Evolutionary conservation across 345 rosid species (phyloP).

Genomic region (Diplotaxis tenuifolia): DNA sequence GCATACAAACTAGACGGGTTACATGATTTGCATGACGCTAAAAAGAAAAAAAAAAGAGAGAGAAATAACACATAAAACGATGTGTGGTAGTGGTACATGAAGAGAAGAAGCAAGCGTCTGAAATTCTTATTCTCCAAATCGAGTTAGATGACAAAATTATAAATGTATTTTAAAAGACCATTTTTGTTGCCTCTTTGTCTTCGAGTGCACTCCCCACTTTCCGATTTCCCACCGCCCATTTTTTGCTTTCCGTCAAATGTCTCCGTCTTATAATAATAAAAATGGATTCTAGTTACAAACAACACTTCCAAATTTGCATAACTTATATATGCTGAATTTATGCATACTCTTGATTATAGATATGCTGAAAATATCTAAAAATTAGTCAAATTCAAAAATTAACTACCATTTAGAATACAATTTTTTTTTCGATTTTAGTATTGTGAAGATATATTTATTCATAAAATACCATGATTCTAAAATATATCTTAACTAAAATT

Average conservation of each 20-base stretch:
- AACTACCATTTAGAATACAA: neutral
- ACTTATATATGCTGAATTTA: neutral
- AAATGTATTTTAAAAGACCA: neutral
- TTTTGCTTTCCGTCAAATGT: slow-evolving; percentile 29
- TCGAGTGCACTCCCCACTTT: slow-evolving; percentile 31
- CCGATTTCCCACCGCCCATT: slow-evolving; percentile 23
- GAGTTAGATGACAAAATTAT: slow-evolving; percentile 16
- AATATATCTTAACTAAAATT: too few species aligned
- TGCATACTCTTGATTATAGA: neutral
- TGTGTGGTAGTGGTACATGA: slow-evolving; percentile 18
- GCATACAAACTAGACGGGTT: neutral
- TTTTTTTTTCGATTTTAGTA: neutral
- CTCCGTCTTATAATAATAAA: neutral
- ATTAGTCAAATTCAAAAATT: neutral
- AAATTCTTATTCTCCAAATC: slow-evolving; percentile 22
- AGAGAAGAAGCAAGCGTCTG: slow-evolving; percentile 26
- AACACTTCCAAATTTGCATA: neutral
- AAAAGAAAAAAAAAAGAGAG: neutral
- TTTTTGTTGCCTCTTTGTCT: slow-evolving; percentile 30
- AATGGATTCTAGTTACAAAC: neutral
- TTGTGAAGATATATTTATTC: neutral
- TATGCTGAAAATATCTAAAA: neutral
- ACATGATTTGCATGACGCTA: neutral
- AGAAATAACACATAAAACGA: neutral
- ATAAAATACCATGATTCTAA: neutral